Conservation (phyloP, 768 basidiomycete species). For the Termitomyces sp. region DNA sequence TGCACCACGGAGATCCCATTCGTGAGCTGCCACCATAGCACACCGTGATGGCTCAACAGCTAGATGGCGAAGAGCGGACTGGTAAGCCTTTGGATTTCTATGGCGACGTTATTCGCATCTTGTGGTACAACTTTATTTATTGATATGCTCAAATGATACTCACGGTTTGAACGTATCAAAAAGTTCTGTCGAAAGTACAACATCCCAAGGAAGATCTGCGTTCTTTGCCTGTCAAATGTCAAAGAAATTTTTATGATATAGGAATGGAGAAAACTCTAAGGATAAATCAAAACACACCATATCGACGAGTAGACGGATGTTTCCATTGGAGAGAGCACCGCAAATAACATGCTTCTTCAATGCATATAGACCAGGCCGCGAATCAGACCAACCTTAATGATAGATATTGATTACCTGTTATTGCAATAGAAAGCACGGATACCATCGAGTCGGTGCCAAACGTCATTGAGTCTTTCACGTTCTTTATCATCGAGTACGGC, state of each 20-base stretch:
- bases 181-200: slow-evolving; percentile 54
- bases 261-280: neutral
- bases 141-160: slow-evolving; percentile 15
- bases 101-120: neutral
- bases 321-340: slow-evolving; percentile 59
- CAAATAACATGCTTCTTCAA: slow-evolving; percentile 50
- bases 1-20: slow-evolving; percentile 51
- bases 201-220: slow-evolving; percentile 60
- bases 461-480: slow-evolving; percentile 38
- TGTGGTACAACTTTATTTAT: too few relatives aligned
- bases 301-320: slow-evolving; percentile 53
- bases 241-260: neutral
- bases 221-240: slow-evolving; percentile 45
- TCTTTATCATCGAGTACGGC: slow-evolving; percentile 36
- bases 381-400: slow-evolving; percentile 52
- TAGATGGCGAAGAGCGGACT: slow-evolving; percentile 44
- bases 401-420: neutral
- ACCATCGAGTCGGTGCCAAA: slow-evolving; percentile 63
- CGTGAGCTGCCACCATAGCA: slow-evolving; percentile 66
- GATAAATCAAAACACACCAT: slow-evolving; percentile 35
- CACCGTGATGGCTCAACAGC: slow-evolving; percentile 41
- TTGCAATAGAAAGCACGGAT: neutral
- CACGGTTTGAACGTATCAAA: slow-evolving; percentile 65
- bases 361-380: slow-evolving; percentile 38
- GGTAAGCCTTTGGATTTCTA: slow-evolving; percentile 50